Evolutionary conservation across 257 asterid genomes (phyloP).

Genomic region (Eustoma russellianum): DNA sequence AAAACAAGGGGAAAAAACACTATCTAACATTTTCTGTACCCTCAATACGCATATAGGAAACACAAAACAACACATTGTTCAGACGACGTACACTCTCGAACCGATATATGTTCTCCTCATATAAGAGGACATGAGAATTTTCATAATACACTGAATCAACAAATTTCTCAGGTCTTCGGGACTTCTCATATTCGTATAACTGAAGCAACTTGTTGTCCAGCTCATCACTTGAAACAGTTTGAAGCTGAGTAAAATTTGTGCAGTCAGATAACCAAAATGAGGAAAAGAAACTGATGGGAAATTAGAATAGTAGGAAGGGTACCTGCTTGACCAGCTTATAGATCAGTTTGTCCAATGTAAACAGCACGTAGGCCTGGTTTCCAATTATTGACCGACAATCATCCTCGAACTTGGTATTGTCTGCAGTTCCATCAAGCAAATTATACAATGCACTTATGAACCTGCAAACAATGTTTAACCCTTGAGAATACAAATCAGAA

Average conservation of each 20-base stretch:
- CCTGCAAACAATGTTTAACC: constrained; percentile 30
- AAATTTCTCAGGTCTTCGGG: constrained; percentile 31
- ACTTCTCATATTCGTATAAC: constrained; percentile 34
- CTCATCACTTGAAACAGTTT: constrained; percentile 41
- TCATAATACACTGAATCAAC: constrained; percentile 39
- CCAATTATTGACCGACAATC: constrained; percentile 94
- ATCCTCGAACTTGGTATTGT: constrained; percentile 86
- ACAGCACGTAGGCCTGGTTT: constrained; percentile 80
- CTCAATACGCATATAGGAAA: background rate
- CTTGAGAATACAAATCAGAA: background rate
- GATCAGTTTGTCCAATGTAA: constrained; percentile 89
- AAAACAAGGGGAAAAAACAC: constrained; percentile 19
- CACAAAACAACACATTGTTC: constrained; percentile 1
- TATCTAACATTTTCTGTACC: background rate
- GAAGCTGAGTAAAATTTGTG: constrained; percentile 27
- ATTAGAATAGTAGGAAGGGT: background rate
- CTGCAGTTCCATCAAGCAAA: constrained; percentile 92
- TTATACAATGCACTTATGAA: constrained; percentile 74
- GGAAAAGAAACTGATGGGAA: background rate
- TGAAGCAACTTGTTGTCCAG: constrained; percentile 38
- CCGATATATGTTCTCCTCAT: constrained; percentile 40
- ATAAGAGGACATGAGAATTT: constrained; percentile 35
- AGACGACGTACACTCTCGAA: constrained; percentile 56
- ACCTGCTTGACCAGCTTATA: constrained; percentile 94
- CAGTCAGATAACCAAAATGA: constrained; percentile 1